Evolutionary conservation across 2,329 filamentous ascomycete species (phyloP).

Genomic region (Ceratocystis smalleyi): DNA sequence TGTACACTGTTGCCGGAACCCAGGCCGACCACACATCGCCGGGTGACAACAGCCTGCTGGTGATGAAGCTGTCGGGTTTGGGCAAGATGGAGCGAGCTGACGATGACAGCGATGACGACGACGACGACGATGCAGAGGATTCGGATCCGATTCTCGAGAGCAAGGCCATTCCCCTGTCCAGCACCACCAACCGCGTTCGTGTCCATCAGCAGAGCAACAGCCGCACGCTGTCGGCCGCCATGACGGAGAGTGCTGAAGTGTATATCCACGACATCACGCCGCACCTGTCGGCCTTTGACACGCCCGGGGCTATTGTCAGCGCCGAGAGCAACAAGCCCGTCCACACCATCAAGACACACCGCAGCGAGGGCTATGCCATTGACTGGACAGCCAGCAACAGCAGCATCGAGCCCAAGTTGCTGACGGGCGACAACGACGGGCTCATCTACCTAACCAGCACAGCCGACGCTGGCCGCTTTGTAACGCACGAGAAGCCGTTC

Average conservation of each 20-base stretch:
- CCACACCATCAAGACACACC: conserved; percentile 78
- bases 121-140: conserved; percentile 54
- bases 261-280: conserved; percentile 90
- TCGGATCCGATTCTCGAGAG: conserved; percentile 86
- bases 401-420: conserved; percentile 57
- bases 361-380: conserved; percentile 85
- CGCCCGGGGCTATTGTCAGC: conserved; percentile 64
- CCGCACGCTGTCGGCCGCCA: conserved; percentile 77
- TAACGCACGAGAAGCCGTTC: conserved; percentile 71
- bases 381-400: conserved; percentile 55
- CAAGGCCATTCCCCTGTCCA: conserved; percentile 68
- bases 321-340: conserved; percentile 77
- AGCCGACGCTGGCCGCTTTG: conserved; percentile 76
- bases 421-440: conserved; percentile 84
- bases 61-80: conserved; percentile 89
- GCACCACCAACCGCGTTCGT: conserved; percentile 88
- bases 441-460: conserved; percentile 77
- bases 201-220: conserved; percentile 63
- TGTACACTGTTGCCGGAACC: conserved; percentile 88
- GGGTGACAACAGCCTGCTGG: conserved; percentile 83
- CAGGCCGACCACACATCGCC: conserved; percentile 64
- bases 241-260: conserved; percentile 79
- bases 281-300: conserved; percentile 78
- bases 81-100: conserved; percentile 66
- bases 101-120: conserved; percentile 50